These are phyloP conservation scores for Akanthomyces dipterigenus DNA, from an alignment of 2,329 filamentous ascomycete genomes.

Conservation along the genomic window DNA sequence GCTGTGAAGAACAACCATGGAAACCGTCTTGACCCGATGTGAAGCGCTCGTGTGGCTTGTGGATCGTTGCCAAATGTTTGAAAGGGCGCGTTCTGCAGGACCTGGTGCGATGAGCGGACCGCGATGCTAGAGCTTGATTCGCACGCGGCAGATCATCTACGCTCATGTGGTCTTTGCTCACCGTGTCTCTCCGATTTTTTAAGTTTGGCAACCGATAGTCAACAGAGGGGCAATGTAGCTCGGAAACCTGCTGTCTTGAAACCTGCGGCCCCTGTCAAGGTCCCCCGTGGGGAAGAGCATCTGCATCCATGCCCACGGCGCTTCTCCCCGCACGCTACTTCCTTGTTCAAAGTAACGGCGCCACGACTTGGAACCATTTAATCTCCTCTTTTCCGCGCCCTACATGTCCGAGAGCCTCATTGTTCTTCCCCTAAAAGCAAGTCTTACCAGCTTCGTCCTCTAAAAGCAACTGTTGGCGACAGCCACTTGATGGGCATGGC, in stretches of 20 bases:
- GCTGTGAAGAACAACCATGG: background rate
- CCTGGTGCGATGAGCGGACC: background rate
- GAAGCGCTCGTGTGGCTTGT: background rate
- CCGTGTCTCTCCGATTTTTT: background rate
- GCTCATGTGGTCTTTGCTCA: background rate
- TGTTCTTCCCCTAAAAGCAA: background rate
- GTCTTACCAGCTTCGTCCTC: background rate
- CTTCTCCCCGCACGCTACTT: background rate
- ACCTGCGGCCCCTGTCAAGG: background rate
- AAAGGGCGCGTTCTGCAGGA: background rate
- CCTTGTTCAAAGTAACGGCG: background rate
- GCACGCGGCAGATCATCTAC: background rate
- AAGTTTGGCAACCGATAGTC: background rate
- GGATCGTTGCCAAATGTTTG: background rate
- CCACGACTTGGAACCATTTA: background rate
- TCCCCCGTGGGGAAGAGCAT: constrained; percentile 8
- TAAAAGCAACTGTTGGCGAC: constrained; percentile 6
- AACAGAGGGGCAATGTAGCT: background rate
- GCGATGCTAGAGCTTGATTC: background rate
- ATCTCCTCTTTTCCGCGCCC: constrained; percentile 11
- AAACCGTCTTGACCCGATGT: background rate
- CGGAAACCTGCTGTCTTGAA: background rate
- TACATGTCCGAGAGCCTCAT: constrained; percentile 1
- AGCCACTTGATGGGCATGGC: background rate
- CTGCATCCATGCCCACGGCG: background rate